A percentile compares a stretch with the other conserved stretches of the same genome.
Evolutionary conservation across 768 basidiomycete genomes (phyloP).

Genomic region (Boletus tylopilopsis): DNA sequence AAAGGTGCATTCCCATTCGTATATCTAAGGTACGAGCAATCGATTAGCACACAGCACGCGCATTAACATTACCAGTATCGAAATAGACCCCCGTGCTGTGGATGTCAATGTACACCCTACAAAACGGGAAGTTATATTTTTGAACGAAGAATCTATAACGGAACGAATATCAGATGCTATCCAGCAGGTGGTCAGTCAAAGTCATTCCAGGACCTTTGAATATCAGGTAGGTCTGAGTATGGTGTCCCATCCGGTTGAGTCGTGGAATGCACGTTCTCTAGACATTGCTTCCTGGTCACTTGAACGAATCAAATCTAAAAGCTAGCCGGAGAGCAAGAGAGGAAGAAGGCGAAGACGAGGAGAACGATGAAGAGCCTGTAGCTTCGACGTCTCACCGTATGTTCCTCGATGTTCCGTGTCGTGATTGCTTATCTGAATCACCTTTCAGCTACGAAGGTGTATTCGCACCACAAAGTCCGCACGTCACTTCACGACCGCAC

Average conservation of each 20-base stretch:
- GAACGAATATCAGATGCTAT: conserved; percentile 72
- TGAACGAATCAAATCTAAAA: conserved; percentile 29
- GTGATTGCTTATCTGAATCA: conserved; percentile 6
- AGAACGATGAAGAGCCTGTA: conserved; percentile 29
- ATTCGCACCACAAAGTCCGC: conserved; percentile 88
- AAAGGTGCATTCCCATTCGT: conserved; percentile 89
- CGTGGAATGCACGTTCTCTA: conserved; percentile 24
- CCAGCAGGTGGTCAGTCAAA: conserved; percentile 61
- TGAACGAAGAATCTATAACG: conserved; percentile 85
- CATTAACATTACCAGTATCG: conserved; percentile 46
- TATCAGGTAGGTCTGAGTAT: conserved; percentile 50
- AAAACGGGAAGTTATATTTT: conserved; percentile 92
- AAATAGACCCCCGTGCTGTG: conserved; percentile 79
- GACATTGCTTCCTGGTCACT: conserved; percentile 60
- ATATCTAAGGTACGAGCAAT: conserved; percentile 74
- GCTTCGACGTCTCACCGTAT: conserved; percentile 25
- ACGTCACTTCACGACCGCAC: conserved; percentile 86
- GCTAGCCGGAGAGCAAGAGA: conserved; percentile 36
- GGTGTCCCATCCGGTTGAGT: neutral
- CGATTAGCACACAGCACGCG: neutral
- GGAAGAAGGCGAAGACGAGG: conserved; percentile 33
- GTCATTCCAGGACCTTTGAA: conserved; percentile 65
- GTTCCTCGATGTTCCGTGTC: neutral
- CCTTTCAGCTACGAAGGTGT: conserved; percentile 42
- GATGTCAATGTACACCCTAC: conserved; percentile 99